A percentile compares a stretch with the other conserved stretches of the same genome.
Evolutionary conservation across 179 eudicot genomes (phyloP).

Genomic region (Silene coronaria): DNA sequence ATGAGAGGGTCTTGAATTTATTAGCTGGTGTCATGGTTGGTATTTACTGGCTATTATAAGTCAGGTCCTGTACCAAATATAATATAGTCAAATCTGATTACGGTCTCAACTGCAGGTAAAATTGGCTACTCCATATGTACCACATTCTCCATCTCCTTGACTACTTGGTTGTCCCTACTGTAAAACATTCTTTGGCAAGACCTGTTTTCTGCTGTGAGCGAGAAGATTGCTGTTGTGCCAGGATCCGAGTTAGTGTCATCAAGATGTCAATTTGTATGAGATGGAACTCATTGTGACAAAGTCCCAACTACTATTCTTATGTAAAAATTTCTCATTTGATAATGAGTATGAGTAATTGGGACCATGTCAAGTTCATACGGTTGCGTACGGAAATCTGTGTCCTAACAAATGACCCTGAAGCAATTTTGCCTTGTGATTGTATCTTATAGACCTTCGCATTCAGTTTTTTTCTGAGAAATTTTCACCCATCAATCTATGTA

Average conservation of each 20-base stretch:
- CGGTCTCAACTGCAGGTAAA: constrained; percentile 7
- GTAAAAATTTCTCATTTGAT: neutral
- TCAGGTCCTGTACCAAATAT: neutral
- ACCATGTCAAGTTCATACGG: neutral
- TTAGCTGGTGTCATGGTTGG: neutral
- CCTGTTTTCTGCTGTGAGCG: constrained; percentile 9
- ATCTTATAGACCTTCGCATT: constrained; percentile 5
- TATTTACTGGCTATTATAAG: neutral
- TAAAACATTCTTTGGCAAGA: neutral
- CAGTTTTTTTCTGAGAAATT: too few species aligned
- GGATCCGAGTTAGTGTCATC: constrained; percentile 4
- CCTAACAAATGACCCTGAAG: constrained; percentile 15
- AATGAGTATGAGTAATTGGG: neutral
- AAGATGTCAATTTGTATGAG: neutral
- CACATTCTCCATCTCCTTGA: neutral
- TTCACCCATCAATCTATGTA: neutral
- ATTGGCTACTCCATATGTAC: neutral
- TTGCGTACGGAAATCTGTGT: neutral
- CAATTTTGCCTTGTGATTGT: constrained; percentile 23
- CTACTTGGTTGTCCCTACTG: neutral
- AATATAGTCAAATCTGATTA: neutral
- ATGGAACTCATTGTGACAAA: neutral
- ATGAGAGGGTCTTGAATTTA: too few species aligned
- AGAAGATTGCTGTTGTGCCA: constrained; percentile 20
- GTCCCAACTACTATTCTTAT: neutral